Evolutionary conservation across 1,139 yeast species (phyloP), one percentile per base, ranked within the genome.

Genomic region (Nakaseomyces kungkrabaensis): DNA sequence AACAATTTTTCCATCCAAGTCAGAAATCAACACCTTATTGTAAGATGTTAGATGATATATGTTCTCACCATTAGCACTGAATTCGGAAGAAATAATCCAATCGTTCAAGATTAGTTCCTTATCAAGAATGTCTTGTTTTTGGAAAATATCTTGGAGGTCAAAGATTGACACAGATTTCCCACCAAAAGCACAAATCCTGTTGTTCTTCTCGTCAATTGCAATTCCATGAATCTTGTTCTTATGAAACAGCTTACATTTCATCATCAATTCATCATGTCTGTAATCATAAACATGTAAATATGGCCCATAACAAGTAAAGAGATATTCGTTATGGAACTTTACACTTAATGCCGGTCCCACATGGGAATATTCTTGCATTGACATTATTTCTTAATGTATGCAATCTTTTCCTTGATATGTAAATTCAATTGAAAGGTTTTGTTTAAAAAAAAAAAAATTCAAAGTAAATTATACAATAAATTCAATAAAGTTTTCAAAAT

Each of bases 221-320:
- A 92, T 79, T 24, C 86, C 85, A 64, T 90, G 97, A 46, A 92
- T 81, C 60, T 87, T 89, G 66, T 88, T 88, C 52, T 82, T 74
- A 25, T 68, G 65, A 62, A 92, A 85, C 0, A 86, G 65, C 51
- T 73, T 74, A 42, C 70, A 66, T n/a, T 69, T 62, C 49, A 64
- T 65, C 4, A 79, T 40, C 36, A 77, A 66, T 32, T 63, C 55
- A 6, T 76, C 74, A 0, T 70, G 61, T 38, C 60, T 59, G 66
- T 75, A 71, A 53, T 77, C 70, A 66, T 77, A 85, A 1, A 81
- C 69, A 59, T 78, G 76, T 49, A 88, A 64, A 8, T 66, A 65
- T 1, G 94, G 85, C 0, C 98, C 97, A 56, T 81, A 79, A 0
- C 95, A 96, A n/a, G 80, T 65, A 0, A 86, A 62, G 50, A 49